phyloP scores from a whole-genome alignment of 306 rosid species.

The Gynostemma pentaphyllum region DNA sequence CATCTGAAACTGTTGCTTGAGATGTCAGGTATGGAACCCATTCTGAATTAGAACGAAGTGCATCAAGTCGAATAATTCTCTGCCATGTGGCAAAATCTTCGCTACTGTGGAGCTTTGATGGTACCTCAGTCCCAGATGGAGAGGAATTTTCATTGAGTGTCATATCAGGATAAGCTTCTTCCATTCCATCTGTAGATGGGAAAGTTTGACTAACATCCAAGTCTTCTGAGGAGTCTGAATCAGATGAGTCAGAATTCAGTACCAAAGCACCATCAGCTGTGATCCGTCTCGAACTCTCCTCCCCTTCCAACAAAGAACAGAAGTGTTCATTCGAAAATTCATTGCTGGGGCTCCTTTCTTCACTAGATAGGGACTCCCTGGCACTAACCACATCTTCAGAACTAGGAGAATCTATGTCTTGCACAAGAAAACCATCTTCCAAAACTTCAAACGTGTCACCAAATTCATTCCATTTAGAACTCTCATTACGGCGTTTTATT shows the following conservation, averaged over 20 bases:
- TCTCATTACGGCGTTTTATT: slow-evolving; percentile 41
- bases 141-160: slow-evolving; percentile 38
- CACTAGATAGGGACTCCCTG: slow-evolving; percentile 88
- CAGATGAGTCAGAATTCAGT: slow-evolving; percentile 61
- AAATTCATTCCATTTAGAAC: slow-evolving; percentile 39
- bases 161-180: slow-evolving; percentile 32
- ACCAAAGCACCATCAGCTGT: slow-evolving; percentile 47
- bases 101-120: slow-evolving; percentile 27
- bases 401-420: slow-evolving; percentile 69
- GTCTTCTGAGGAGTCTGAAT: slow-evolving; percentile 77
- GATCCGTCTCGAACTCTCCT: slow-evolving; percentile 34
- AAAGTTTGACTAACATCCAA: slow-evolving; percentile 59
- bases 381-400: slow-evolving; percentile 90
- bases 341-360: slow-evolving; percentile 48
- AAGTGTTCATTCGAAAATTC: slow-evolving; percentile 61
- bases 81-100: slow-evolving; percentile 95
- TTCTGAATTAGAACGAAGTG: slow-evolving; percentile 79
- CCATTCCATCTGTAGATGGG: slow-evolving; percentile 33
- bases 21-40: slow-evolving; percentile 67
- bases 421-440: slow-evolving; percentile 39
- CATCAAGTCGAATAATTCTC: slow-evolving; percentile 93
- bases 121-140: slow-evolving; percentile 30
- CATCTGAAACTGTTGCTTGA: slow-evolving; percentile 53
- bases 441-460: slow-evolving; percentile 44
- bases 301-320: slow-evolving; percentile 57